Percentiles rank a stretch among this genome's conserved stretches.
These are phyloP conservation scores for Ustilago hordei DNA, from an alignment of 1,284 basidiomycete species.

Conservation along the genomic window DNA sequence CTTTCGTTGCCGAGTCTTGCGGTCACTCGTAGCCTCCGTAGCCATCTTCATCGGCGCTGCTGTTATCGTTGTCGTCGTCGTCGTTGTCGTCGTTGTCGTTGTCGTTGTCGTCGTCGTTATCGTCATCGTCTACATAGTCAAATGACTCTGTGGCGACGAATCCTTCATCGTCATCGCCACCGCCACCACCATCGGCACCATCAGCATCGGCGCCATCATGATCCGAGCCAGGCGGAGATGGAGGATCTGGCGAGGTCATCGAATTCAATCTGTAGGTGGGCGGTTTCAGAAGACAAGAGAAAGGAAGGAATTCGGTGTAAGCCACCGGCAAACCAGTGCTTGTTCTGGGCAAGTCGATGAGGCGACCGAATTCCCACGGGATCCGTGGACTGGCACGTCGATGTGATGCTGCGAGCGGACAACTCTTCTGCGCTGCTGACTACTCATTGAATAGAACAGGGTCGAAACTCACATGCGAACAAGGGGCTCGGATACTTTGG, in stretches of 20 bases:
- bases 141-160: neutral
- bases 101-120: too few relatives aligned
- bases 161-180: slow-evolving; percentile 11
- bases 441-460: neutral
- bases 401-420: neutral
- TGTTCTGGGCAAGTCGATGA: neutral
- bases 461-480: slow-evolving; percentile 79
- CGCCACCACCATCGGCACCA: neutral
- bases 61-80: neutral
- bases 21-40: neutral
- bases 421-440: neutral
- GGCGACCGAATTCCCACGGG: neutral
- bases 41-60: slow-evolving; percentile 2
- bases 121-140: slow-evolving; percentile 14
- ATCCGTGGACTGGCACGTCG: neutral
- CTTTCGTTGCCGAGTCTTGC: neutral
- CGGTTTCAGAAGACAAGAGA: neutral
- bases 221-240: slow-evolving; percentile 31
- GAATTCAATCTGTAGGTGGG: slow-evolving; percentile 26
- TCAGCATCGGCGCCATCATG: slow-evolving; percentile 18
- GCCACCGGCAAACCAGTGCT: too few relatives aligned
- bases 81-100: slow-evolving; percentile 1
- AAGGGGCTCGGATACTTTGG: slow-evolving; percentile 77
- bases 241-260: slow-evolving; percentile 46
- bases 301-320: neutral